Evolutionary conservation across 306 rosid genomes (phyloP).

Genomic region (Prinsepia uniflora): DNA sequence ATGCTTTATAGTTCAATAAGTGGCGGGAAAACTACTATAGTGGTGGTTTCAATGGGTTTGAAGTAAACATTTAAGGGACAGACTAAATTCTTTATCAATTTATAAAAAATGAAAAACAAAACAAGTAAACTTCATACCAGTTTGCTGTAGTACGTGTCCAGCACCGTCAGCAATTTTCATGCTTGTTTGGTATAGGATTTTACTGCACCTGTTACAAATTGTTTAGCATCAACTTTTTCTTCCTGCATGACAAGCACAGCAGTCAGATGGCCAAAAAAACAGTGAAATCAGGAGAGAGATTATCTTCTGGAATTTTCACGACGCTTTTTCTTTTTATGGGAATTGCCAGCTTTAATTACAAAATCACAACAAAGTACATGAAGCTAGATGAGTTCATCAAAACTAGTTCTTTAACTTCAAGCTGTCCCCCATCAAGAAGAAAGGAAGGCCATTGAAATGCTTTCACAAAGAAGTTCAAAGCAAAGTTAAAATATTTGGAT

Average conservation of each 20-base stretch:
- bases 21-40: neutral
- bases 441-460: neutral
- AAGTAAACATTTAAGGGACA: neutral
- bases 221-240: constrained; percentile 2
- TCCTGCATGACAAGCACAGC: constrained; percentile 22
- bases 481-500: neutral
- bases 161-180: neutral
- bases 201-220: too few species aligned
- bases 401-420: too few species aligned
- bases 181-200: neutral
- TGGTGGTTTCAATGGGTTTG: neutral
- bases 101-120: neutral
- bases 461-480: neutral
- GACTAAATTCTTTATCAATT: neutral
- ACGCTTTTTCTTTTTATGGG: neutral
- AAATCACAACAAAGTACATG: neutral
- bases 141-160: neutral
- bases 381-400: neutral
- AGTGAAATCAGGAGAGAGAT: neutral
- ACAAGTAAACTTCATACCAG: neutral
- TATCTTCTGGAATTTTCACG: neutral
- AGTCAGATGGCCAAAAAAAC: neutral
- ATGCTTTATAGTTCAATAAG: neutral
- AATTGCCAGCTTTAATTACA: neutral
- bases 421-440: neutral